A percentile compares a stretch with the other conserved stretches of the same genome.
phyloP scores from a whole-genome alignment of 2,329 filamentous ascomycete genomes.

The Beauveria sp. region DNA sequence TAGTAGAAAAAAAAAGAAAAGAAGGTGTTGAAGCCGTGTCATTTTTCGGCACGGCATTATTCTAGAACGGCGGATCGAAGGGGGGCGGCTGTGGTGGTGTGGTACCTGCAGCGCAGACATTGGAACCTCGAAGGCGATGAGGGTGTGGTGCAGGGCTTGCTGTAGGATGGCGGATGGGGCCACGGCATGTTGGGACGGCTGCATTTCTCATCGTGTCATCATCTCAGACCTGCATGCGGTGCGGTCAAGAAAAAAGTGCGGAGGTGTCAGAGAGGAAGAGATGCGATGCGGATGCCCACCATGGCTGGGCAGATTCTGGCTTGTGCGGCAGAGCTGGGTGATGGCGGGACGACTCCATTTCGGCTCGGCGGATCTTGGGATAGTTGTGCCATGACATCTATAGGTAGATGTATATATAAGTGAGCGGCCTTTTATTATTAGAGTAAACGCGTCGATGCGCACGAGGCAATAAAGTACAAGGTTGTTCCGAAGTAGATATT shows the following conservation, averaged over 20 bases:
- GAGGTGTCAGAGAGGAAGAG: neutral
- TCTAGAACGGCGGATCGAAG: constrained; percentile 7
- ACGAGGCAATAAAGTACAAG: no score
- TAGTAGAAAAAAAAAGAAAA: no score
- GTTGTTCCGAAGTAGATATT: no score
- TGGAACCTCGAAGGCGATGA: neutral
- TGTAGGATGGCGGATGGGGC: neutral
- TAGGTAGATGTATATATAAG: neutral
- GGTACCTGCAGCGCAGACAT: constrained; percentile 5
- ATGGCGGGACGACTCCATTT: neutral
- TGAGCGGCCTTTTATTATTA: neutral
- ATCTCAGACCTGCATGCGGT: neutral
- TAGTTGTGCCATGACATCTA: neutral
- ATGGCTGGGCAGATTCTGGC: neutral
- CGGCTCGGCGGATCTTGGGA: neutral
- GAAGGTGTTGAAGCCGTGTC: neutral
- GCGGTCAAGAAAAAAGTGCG: neutral
- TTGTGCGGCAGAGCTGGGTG: neutral
- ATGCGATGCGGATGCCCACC: neutral
- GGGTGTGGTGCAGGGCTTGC: neutral
- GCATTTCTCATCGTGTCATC: neutral
- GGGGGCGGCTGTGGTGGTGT: neutral
- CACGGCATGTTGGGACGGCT: neutral
- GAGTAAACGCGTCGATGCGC: no score
- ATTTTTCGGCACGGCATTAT: neutral